phyloP scores from a whole-genome alignment of 2,329 filamentous ascomycete genomes.

The Beauveria brongniartii region DNA sequence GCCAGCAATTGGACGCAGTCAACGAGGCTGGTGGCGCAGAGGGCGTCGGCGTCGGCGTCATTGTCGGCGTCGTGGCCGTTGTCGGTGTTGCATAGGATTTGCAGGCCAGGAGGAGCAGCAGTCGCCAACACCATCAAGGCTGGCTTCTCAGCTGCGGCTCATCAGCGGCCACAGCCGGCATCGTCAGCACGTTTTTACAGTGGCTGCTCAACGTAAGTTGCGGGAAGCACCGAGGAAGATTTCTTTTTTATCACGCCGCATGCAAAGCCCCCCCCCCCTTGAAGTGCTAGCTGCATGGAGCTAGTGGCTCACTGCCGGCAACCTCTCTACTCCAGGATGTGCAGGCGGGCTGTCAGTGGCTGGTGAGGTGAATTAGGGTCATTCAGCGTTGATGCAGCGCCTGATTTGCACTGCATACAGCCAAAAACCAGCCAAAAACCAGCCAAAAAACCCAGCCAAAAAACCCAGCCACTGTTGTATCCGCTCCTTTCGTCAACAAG shows the following conservation, averaged over 20 bases:
- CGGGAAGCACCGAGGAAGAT: neutral
- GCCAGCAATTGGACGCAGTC: conserved; percentile 1
- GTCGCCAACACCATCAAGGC: neutral
- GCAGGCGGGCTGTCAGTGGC: too few species aligned
- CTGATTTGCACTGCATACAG: too few species aligned
- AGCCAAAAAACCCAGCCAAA: too few species aligned
- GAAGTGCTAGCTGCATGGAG: conserved; percentile 3
- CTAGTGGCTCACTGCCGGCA: conserved; percentile 1
- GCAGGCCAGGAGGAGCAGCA: neutral
- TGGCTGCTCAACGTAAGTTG: neutral
- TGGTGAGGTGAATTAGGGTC: neutral
- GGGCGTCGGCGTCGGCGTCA: neutral
- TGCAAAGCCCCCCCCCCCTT: neutral
- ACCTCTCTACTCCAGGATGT: too few species aligned
- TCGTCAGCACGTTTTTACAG: neutral
- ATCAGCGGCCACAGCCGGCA: neutral
- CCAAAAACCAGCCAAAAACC: too few species aligned
- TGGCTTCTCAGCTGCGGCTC: neutral
- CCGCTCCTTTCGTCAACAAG: neutral
- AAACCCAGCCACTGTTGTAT: neutral
- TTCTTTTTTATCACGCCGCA: neutral
- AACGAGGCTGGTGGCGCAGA: neutral
- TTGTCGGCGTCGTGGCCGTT: neutral
- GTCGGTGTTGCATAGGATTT: neutral
- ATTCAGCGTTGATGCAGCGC: neutral